These are phyloP conservation scores for Aurifilum marmelostoma DNA, from an alignment of 2,329 filamentous ascomycete species.

Conservation along the genomic window DNA sequence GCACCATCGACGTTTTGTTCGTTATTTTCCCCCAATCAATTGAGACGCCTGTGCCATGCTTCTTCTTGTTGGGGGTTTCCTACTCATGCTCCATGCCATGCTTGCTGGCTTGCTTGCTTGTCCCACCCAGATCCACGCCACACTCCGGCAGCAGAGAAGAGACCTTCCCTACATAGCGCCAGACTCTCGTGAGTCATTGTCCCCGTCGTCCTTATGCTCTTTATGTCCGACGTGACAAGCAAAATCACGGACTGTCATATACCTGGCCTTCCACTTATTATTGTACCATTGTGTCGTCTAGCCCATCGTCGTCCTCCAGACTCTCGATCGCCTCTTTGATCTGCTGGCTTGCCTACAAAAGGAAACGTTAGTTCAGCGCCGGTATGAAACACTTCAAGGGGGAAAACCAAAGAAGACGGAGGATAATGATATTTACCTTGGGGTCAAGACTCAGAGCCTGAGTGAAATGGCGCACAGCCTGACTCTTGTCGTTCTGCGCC, in stretches of 20 bases:
- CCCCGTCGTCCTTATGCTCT: not conserved
- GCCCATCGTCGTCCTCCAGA: constrained; percentile 77
- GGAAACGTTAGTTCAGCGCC: constrained; percentile 11
- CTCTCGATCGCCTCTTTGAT: constrained; percentile 98
- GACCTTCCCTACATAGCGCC: not conserved
- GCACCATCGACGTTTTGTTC: not conserved
- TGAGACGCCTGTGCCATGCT: constrained; percentile 21
- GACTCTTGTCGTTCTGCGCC: constrained; percentile 69
- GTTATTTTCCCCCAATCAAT: not conserved
- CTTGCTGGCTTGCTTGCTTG: constrained; percentile 17
- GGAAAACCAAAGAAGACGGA: too few relatives aligned
- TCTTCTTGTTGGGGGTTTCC: constrained; percentile 14
- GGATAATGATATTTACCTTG: constrained; percentile 74
- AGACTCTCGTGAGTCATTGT: constrained; percentile 6
- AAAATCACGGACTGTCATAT: not conserved
- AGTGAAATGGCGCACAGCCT: constrained; percentile 92
- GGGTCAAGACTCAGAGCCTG: constrained; percentile 94
- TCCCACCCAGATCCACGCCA: constrained; percentile 7
- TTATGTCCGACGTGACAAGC: not conserved
- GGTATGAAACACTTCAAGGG: not conserved
- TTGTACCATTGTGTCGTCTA: constrained; percentile 67
- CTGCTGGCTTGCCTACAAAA: constrained; percentile 77
- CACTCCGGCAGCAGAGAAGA: not conserved
- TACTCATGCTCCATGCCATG: constrained; percentile 26
- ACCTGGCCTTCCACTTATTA: constrained; percentile 39